Percentiles rank a stretch among this genome's conserved stretches.
phyloP scores from a whole-genome alignment of 2,329 filamentous ascomycete genomes.

The Dactylellina haptotyla region DNA sequence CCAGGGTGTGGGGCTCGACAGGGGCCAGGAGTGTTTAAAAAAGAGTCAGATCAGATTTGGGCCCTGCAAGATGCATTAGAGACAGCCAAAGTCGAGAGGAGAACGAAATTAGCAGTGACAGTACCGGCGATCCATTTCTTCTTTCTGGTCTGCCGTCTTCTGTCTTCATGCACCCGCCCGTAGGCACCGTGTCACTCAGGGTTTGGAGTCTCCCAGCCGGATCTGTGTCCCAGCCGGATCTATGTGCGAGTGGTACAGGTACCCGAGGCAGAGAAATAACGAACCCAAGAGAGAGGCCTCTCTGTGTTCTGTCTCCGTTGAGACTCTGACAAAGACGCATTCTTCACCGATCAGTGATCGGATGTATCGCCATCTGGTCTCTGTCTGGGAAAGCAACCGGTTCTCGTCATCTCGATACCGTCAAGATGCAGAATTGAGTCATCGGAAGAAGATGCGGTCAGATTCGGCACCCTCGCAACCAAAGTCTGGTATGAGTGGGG shows the following conservation, averaged over 20 bases:
- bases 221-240: background rate
- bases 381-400: background rate
- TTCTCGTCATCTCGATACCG: slow-evolving; percentile 7
- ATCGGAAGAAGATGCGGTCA: slow-evolving; percentile 23
- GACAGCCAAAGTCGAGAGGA: no score
- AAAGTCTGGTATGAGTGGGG: background rate
- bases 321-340: no score
- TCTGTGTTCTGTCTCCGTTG: no score
- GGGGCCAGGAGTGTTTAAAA: background rate
- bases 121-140: no score
- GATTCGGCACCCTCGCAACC: slow-evolving; percentile 9
- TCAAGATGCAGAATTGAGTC: slow-evolving; percentile 25
- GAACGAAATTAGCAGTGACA: background rate
- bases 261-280: no score
- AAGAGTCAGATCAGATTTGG: slow-evolving; percentile 8
- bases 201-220: background rate
- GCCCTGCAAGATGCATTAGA: no score
- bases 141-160: no score
- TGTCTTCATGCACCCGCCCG: no score
- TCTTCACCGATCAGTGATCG: background rate
- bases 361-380: background rate
- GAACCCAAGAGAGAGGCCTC: no score
- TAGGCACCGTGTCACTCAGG: no score
- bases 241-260: background rate
- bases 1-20: background rate